Evolutionary conservation across 2,329 filamentous ascomycete species (phyloP).

Genomic region (Cladosporium sp.): DNA sequence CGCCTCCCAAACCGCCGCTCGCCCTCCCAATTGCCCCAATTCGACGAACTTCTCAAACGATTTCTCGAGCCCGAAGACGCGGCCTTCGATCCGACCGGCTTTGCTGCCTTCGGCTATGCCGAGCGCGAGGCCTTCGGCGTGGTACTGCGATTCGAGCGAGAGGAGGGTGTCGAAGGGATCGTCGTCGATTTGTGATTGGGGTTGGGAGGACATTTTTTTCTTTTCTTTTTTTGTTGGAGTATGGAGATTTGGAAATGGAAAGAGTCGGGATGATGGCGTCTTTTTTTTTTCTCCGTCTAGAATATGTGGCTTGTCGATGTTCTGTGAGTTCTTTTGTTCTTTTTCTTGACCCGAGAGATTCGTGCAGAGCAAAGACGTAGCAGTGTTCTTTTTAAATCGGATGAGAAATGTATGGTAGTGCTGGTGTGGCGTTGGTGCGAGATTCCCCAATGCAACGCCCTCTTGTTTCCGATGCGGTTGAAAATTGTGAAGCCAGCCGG

Average conservation of each 20-base stretch:
- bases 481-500: too few species aligned
- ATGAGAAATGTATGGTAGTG: too few species aligned
- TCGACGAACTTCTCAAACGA: conserved; percentile 90
- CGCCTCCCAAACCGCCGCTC: conserved; percentile 78
- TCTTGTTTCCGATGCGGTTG: too few species aligned
- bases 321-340: neutral
- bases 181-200: conserved; percentile 42
- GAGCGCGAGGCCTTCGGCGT: conserved; percentile 73
- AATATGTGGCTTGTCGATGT: too few species aligned
- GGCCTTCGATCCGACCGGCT: conserved; percentile 81
- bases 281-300: neutral
- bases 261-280: neutral
- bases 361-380: too few species aligned
- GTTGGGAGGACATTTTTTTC: neutral
- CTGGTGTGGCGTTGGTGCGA: too few species aligned
- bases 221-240: neutral
- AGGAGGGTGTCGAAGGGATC: conserved; percentile 53
- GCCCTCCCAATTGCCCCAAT: conserved; percentile 73
- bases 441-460: too few species aligned
- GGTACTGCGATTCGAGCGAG: conserved; percentile 65
- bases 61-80: conserved; percentile 83
- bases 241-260: neutral
- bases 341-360: neutral
- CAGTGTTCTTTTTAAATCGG: too few species aligned
- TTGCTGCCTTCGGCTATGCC: conserved; percentile 71